A percentile compares a stretch with the other conserved stretches of the same genome.
phyloP scores from a whole-genome alignment of 768 basidiomycete genomes.

The Tubosaeta sp. region DNA sequence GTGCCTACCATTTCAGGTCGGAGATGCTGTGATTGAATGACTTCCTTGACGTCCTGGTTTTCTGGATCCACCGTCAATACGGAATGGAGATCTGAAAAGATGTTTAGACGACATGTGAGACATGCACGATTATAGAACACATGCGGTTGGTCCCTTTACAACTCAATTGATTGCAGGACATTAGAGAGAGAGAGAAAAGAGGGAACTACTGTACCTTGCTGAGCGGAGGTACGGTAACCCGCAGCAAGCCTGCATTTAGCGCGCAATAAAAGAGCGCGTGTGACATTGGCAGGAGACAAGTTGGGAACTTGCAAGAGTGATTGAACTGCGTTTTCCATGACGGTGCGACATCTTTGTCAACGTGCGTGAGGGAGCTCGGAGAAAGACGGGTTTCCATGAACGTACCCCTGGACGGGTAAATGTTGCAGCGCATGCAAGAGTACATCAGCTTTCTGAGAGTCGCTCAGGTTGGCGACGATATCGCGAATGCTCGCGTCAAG shows the following conservation, averaged over 20 bases:
- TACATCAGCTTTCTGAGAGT: constrained; percentile 66
- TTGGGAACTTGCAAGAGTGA: constrained; percentile 60
- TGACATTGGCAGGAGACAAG: constrained; percentile 46
- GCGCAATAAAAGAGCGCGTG: constrained; percentile 60
- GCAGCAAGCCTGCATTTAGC: constrained; percentile 62
- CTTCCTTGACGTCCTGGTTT: constrained; percentile 61
- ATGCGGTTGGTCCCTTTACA: not conserved
- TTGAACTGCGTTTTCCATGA: constrained; percentile 73
- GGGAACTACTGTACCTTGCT: constrained; percentile 46
- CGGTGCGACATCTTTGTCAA: constrained; percentile 43
- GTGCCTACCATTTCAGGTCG: constrained; percentile 53
- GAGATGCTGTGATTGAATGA: constrained; percentile 50
- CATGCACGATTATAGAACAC: not conserved
- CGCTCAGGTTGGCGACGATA: constrained; percentile 51
- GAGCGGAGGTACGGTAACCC: constrained; percentile 56
- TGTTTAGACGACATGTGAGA: constrained; percentile 4
- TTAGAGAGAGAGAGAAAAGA: too few relatives aligned
- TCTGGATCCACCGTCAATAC: constrained; percentile 61
- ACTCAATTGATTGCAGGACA: not conserved
- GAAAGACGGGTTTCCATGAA: constrained; percentile 4
- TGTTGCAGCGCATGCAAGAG: constrained; percentile 78
- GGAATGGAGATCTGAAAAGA: constrained; percentile 55
- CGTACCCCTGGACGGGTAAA: constrained; percentile 67
- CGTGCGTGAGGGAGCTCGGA: constrained; percentile 3
- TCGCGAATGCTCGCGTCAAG: constrained; percentile 74